Evolutionary conservation across 345 rosid genomes (phyloP), one percentile per base, ranked within the genome.

Genomic region (Bruguiera gymnorhiza): DNA sequence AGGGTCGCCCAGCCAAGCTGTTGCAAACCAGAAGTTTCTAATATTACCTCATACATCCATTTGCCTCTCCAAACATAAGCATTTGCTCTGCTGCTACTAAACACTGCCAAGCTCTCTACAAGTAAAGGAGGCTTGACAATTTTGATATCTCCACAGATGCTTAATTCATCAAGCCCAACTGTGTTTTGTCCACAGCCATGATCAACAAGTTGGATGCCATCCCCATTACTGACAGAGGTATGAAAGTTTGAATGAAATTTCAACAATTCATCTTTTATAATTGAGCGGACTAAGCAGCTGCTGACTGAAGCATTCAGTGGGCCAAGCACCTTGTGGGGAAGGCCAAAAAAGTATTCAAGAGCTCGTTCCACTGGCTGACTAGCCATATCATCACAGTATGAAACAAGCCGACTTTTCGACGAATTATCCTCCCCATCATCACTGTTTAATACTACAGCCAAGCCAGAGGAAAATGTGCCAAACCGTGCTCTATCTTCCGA

Each of bases 1-100:
- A 83, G 80, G 29, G 97, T 92, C 20, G 97, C 97, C 99, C 99
- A 95, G 34, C 99, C 99, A 69, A 95, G 89, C 75, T 88, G 96
- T 53, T 88, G 99, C 59, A 92, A 81, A 52, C 97, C 97, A n/a
- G 92, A 87, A 75, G 97, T 92, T 81, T 92, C 99, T 56, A 95
- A 84, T 59, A 83, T 74, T 34, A 88, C 96, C 86, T 94, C 98
- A 76, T 91, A 94, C 98, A 94, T 91, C 97, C 98, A 94, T 81
- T 87, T 94, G 19, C 98, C 93, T 80, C 84, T 87, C 98, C 98
- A 94, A 67, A 88, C 89, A 81, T 82, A 86, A 67, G 81, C 84
- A 83, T 95, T 95, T 59, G 97, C 93, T 84, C 97, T 89, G 50
- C 77, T 82, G 20, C 97, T 89, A 69, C 99, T 92, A 76, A 95